phyloP scores from a whole-genome alignment of 441 rosid species.

The Flueggea neowawraea region DNA sequence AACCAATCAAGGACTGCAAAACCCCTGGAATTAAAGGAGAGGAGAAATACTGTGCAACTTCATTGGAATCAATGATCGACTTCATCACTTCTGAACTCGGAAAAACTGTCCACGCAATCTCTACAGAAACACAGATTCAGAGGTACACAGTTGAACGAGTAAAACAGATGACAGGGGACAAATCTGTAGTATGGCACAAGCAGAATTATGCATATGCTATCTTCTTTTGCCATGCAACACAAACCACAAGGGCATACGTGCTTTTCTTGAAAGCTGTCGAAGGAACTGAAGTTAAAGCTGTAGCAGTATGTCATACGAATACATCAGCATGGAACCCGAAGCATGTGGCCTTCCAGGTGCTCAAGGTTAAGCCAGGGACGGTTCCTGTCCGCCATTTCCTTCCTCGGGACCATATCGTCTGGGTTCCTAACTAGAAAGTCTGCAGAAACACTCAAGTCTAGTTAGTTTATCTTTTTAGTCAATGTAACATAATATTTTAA shows the following conservation, averaged over 20 bases:
- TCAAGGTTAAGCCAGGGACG: slow-evolving; percentile 77
- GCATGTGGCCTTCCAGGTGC: slow-evolving; percentile 87
- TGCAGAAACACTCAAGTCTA: slow-evolving; percentile 3
- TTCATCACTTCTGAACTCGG: slow-evolving; percentile 57
- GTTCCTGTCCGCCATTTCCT: slow-evolving; percentile 87
- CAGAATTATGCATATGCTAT: slow-evolving; percentile 66
- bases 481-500: neutral
- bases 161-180: slow-evolving; percentile 32
- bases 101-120: slow-evolving; percentile 40
- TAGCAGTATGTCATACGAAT: slow-evolving; percentile 80
- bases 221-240: slow-evolving; percentile 73
- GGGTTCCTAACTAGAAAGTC: slow-evolving; percentile 51
- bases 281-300: slow-evolving; percentile 59
- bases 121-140: slow-evolving; percentile 46
- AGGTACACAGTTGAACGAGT: slow-evolving; percentile 38
- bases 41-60: slow-evolving; percentile 71
- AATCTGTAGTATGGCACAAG: slow-evolving; percentile 80
- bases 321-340: slow-evolving; percentile 90
- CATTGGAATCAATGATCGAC: slow-evolving; percentile 79
- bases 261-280: slow-evolving; percentile 58
- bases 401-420: slow-evolving; percentile 74
- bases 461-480: neutral
- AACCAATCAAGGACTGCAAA: slow-evolving; percentile 76
- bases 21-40: slow-evolving; percentile 53
- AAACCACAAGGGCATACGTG: slow-evolving; percentile 41